Evolutionary conservation across 768 basidiomycete genomes (phyloP).

Genomic region (Collybia sp.): DNA sequence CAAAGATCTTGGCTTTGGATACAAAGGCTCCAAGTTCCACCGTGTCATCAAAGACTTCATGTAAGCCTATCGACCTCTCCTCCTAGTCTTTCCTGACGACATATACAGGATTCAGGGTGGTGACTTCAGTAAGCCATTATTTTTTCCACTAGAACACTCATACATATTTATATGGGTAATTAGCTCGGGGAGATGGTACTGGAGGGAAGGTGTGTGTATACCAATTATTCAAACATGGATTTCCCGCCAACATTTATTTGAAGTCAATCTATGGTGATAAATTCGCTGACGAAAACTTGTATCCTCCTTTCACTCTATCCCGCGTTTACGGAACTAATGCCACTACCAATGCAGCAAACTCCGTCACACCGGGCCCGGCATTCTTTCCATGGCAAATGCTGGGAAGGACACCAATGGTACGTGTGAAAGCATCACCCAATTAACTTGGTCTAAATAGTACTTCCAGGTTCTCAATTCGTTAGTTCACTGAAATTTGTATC

Average conservation of each 20-base stretch:
- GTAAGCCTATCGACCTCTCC: conserved; percentile 31
- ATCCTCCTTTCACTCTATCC: not conserved
- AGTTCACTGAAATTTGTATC: conserved; percentile 16
- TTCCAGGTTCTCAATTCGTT: conserved; percentile 82
- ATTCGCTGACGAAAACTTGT: conserved; percentile 98
- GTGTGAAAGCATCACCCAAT: conserved; percentile 2
- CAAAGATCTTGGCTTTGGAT: conserved; percentile 77
- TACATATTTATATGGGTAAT: conserved; percentile 6
- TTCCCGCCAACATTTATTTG: not conserved
- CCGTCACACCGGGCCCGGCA: conserved; percentile 84
- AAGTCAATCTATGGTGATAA: conserved; percentile 87
- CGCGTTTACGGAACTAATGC: not conserved
- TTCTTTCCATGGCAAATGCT: conserved; percentile 93
- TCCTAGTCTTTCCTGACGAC: not conserved
- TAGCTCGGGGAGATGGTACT: conserved; percentile 83
- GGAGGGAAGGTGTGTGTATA: conserved; percentile 69
- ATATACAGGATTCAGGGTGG: conserved; percentile 87
- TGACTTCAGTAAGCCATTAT: conserved; percentile 94
- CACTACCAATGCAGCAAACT: conserved; percentile 83
- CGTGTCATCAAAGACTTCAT: conserved; percentile 94
- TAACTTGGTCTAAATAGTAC: conserved; percentile 5
- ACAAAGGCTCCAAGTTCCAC: conserved; percentile 96
- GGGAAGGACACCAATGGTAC: conserved; percentile 89
- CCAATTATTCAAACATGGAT: not conserved
- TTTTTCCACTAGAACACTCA: not conserved